Conservation (phyloP, 495 filamentous ascomycete species). For the Geopyxis carbonaria region DNA sequence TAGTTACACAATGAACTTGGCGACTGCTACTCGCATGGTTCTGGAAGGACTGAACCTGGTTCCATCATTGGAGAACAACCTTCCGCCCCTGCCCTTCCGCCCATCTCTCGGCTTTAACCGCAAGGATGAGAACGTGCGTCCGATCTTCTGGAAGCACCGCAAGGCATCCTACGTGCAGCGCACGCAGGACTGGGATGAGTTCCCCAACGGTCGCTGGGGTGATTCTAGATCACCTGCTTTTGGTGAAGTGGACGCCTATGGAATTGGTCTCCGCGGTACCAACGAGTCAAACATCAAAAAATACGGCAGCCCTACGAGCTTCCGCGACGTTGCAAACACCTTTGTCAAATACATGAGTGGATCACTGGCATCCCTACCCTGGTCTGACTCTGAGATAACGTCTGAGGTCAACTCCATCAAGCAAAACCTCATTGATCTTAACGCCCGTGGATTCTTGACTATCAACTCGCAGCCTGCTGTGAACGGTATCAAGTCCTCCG, state of each 20-base stretch:
- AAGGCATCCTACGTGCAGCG: constrained; percentile 88
- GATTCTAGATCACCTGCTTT: constrained; percentile 94
- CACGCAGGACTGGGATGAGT: constrained; percentile 98
- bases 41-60: constrained; percentile 72
- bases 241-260: constrained; percentile 90
- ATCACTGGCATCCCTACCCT: constrained; percentile 67
- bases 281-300: constrained; percentile 93
- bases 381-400: constrained; percentile 81
- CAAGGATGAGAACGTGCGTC: constrained; percentile 85
- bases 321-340: constrained; percentile 63
- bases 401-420: constrained; percentile 64
- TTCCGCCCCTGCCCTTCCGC: constrained; percentile 83
- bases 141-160: constrained; percentile 97
- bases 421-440: constrained; percentile 59
- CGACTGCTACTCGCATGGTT: constrained; percentile 82
- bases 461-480: constrained; percentile 97
- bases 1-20: constrained; percentile 97
- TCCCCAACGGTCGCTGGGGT: constrained; percentile 97
- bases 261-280: constrained; percentile 84
- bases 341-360: constrained; percentile 72
- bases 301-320: constrained; percentile 70
- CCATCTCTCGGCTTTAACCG: constrained; percentile 79
- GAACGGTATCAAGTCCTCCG: constrained; percentile 73
- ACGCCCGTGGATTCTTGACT: constrained; percentile 72
- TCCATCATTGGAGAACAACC: constrained; percentile 54